Percentiles rank a stretch among this genome's conserved stretches.
Evolutionary conservation across 176 grass and related monocot species (phyloP).

Genomic region (Oryza rufipogon): DNA sequence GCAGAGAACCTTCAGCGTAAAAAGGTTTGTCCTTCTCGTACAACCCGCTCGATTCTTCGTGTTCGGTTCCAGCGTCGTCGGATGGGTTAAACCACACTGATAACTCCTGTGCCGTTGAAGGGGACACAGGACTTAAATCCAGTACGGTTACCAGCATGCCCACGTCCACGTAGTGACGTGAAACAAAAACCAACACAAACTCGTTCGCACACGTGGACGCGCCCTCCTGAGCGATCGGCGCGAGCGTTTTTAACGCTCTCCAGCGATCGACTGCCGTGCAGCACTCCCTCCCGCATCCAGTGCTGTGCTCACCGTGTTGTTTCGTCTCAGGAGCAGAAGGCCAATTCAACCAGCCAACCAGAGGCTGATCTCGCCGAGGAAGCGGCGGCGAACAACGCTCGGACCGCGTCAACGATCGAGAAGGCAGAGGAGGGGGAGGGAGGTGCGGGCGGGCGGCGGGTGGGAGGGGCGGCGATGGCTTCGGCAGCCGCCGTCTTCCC

Average conservation of each 20-base stretch:
- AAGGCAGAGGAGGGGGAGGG: slow-evolving; percentile 9
- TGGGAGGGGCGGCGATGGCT: slow-evolving; percentile 35
- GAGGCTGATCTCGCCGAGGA: not conserved
- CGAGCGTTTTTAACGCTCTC: slow-evolving; percentile 1
- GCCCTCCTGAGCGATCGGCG: slow-evolving; percentile 32
- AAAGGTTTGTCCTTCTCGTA: not conserved
- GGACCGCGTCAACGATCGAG: not conserved
- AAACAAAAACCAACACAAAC: not conserved
- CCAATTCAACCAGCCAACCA: not conserved
- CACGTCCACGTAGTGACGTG: not conserved
- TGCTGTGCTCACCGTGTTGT: not conserved
- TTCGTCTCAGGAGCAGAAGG: not conserved
- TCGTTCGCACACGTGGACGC: slow-evolving; percentile 26
- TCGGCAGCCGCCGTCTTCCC: slow-evolving; percentile 5
- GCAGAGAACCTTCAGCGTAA: not conserved
- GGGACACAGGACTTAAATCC: too few species aligned
- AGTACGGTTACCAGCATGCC: not conserved
- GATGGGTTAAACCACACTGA: too few species aligned
- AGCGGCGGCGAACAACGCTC: not conserved
- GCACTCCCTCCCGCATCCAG: not conserved
- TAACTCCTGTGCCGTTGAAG: too few species aligned
- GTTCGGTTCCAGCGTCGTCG: too few species aligned
- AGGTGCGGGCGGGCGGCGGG: not conserved
- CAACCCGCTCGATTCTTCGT: not conserved
- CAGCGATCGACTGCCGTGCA: not conserved